phyloP scores from a whole-genome alignment of 331 rosid species.

The Malus hybrid region DNA sequence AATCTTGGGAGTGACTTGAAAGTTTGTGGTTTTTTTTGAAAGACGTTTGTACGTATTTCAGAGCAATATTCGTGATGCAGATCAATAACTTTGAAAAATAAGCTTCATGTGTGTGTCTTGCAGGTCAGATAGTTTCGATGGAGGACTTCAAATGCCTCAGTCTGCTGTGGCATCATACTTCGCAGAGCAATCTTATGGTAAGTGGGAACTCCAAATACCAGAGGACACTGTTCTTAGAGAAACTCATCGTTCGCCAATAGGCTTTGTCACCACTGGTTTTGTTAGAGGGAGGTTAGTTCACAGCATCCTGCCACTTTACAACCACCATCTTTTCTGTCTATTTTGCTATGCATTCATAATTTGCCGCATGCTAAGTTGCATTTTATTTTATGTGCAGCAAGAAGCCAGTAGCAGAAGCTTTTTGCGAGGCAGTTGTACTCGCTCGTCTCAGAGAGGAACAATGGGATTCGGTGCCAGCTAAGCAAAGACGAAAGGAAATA shows the following conservation, averaged over 20 bases:
- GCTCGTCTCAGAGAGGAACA: conserved; percentile 60
- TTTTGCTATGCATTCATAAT: neutral
- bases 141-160: conserved; percentile 52
- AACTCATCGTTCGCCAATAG: conserved; percentile 76
- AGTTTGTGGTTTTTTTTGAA: neutral
- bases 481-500: conserved; percentile 52
- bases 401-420: conserved; percentile 61
- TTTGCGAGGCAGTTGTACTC: conserved; percentile 63
- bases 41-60: neutral
- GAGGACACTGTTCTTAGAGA: conserved; percentile 33
- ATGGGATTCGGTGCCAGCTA: conserved; percentile 35
- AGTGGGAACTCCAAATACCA: conserved; percentile 65
- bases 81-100: neutral
- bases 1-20: neutral
- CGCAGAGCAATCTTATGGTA: conserved; percentile 47
- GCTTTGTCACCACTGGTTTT: conserved; percentile 67
- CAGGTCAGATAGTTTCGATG: conserved; percentile 43
- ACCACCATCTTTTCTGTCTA: neutral
- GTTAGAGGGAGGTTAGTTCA: conserved; percentile 36
- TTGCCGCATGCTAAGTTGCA: neutral
- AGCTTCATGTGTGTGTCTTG: neutral
- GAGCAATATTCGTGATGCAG: neutral
- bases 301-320: neutral
- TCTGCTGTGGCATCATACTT: conserved; percentile 47
- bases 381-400: conserved; percentile 36